These are phyloP conservation scores for Berkeleyomyces rouxiae DNA, from an alignment of 2,329 filamentous ascomycete genomes.

Conservation along the genomic window DNA sequence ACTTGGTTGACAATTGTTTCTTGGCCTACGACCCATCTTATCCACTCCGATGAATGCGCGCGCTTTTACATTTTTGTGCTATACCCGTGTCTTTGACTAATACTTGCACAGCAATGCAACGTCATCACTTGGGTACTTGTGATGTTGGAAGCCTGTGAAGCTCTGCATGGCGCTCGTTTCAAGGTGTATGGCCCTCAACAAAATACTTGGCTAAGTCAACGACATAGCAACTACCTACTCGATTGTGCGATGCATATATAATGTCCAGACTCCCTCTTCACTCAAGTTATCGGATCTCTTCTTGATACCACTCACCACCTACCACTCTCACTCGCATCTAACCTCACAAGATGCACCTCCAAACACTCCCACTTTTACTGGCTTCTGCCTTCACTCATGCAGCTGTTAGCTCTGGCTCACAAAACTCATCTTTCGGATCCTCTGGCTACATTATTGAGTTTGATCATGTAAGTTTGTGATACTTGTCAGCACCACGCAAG, in stretches of 20 bases:
- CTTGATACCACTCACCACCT: neutral
- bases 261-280: neutral
- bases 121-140: neutral
- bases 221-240: neutral
- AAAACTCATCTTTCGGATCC: neutral
- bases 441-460: slow-evolving; percentile 4
- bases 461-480: neutral
- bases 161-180: neutral
- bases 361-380: neutral
- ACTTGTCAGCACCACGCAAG: neutral
- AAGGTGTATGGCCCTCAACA: neutral
- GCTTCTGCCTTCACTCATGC: neutral
- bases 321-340: neutral
- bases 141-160: neutral
- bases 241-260: neutral
- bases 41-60: neutral
- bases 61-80: neutral
- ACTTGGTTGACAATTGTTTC: no score
- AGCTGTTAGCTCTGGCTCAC: neutral
- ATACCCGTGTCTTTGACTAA: neutral
- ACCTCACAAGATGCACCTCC: neutral
- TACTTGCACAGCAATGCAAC: neutral
- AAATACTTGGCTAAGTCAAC: neutral
- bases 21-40: no score
- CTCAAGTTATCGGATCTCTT: neutral